Evolutionary conservation across 257 asterid species (phyloP).

Genomic region (Mitragyna speciosa): DNA sequence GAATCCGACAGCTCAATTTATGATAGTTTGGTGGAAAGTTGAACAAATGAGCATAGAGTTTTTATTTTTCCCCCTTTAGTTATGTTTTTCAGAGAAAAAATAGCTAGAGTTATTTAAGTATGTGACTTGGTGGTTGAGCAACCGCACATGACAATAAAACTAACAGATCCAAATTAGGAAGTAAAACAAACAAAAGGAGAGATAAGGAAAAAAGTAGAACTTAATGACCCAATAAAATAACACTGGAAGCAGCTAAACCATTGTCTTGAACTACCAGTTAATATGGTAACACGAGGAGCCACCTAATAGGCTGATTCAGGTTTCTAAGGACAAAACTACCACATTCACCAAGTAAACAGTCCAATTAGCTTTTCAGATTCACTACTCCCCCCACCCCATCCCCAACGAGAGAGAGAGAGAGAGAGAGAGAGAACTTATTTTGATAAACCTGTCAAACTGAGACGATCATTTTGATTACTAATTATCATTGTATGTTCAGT

Average conservation of each 20-base stretch:
- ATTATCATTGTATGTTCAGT: too few species aligned
- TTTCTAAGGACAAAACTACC: background rate
- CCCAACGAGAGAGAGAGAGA: too few species aligned
- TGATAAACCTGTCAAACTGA: background rate
- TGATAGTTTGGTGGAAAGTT: background rate
- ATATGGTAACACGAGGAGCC: background rate
- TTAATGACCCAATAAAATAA: too few species aligned
- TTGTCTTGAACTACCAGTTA: background rate
- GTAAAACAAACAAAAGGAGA: background rate
- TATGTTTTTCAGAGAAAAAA: background rate
- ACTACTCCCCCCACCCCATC: too few species aligned
- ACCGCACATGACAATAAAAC: background rate
- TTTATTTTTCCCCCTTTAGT: too few species aligned
- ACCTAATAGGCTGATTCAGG: background rate
- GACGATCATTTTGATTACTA: background rate
- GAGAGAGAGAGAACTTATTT: too few species aligned
- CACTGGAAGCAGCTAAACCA: background rate
- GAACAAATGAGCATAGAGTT: background rate
- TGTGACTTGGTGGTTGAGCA: background rate
- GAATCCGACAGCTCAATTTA: too few species aligned
- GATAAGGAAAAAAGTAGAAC: background rate
- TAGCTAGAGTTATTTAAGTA: background rate
- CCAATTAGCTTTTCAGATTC: too few species aligned
- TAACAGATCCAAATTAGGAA: background rate
- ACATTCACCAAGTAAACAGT: background rate